These are phyloP conservation scores for Didymella arachidicola DNA, from an alignment of 2,329 filamentous ascomycete genomes.

Conservation along the genomic window DNA sequence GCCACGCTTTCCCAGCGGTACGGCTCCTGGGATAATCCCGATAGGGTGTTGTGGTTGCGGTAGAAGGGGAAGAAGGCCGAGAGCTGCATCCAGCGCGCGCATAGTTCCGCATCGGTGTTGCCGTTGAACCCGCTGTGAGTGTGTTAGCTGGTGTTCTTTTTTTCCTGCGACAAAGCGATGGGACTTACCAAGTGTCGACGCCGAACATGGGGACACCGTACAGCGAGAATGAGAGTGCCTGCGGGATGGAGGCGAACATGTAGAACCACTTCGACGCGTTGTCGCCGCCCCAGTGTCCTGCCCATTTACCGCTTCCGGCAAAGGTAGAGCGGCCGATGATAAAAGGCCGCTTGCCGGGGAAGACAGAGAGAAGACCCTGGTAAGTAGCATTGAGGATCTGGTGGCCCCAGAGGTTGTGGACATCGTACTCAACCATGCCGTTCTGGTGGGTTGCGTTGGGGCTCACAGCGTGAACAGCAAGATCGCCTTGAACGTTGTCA, in stretches of 20 bases:
- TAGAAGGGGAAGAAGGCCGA: conserved; percentile 81
- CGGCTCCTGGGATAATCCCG: conserved; percentile 71
- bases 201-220: conserved; percentile 82
- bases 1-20: conserved; percentile 73
- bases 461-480: conserved; percentile 75
- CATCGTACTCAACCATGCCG: conserved; percentile 78
- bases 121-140: conserved; percentile 66
- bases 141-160: background rate
- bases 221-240: conserved; percentile 76
- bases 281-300: conserved; percentile 82
- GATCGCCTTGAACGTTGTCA: conserved; percentile 75
- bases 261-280: conserved; percentile 75
- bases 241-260: conserved; percentile 79
- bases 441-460: conserved; percentile 81
- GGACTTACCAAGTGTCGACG: conserved; percentile 57
- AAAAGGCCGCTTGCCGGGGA: conserved; percentile 76
- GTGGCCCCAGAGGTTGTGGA: conserved; percentile 76
- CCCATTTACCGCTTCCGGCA: conserved; percentile 75
- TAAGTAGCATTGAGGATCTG: conserved; percentile 81
- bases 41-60: conserved; percentile 75
- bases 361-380: conserved; percentile 69
- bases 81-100: conserved; percentile 76
- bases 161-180: background rate
- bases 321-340: conserved; percentile 87
- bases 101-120: conserved; percentile 73